Conservation (phyloP, 2,329 filamentous ascomycete genomes). For the Fusarium sp. region DNA sequence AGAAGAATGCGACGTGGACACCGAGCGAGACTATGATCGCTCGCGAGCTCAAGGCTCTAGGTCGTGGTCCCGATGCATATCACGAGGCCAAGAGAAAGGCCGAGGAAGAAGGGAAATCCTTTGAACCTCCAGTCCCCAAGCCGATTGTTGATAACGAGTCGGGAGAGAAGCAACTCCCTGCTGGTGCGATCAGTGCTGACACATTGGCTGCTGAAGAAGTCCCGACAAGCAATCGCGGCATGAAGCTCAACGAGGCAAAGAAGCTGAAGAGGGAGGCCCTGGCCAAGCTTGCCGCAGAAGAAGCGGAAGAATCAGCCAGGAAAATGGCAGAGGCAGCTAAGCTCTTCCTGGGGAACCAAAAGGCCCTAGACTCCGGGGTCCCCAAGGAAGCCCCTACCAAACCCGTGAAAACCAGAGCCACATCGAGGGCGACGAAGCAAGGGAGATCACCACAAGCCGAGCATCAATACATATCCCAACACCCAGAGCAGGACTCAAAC, state of each 20-base stretch:
- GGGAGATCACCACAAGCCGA: conserved; percentile 47
- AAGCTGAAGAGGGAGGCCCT: conserved; percentile 73
- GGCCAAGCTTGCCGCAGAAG: conserved; percentile 67
- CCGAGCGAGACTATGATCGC: conserved; percentile 87
- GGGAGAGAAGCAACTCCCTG: conserved; percentile 61
- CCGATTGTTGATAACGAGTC: conserved; percentile 58
- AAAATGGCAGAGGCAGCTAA: conserved; percentile 61
- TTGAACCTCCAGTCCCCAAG: conserved; percentile 56
- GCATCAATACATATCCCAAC: too few species aligned
- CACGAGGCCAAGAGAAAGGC: conserved; percentile 68
- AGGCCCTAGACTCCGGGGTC: conserved; percentile 39
- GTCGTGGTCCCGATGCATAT: conserved; percentile 70
- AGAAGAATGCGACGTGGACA: conserved; percentile 87
- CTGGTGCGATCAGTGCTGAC: conserved; percentile 67
- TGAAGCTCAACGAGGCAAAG: conserved; percentile 81
- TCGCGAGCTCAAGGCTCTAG: conserved; percentile 74
- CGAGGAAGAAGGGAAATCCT: conserved; percentile 68
- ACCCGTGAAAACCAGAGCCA: conserved; percentile 43
- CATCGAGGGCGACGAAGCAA: conserved; percentile 53
- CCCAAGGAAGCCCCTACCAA: conserved; percentile 41
- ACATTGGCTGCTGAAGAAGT: conserved; percentile 66
- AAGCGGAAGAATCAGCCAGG: conserved; percentile 65
- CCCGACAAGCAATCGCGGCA: conserved; percentile 72
- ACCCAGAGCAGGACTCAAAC: too few species aligned
- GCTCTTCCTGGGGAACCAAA: conserved; percentile 50